Base-by-base conservation (phyloP, 139 green algal species). In the Cymbomonas tetramitiformis region DNA sequence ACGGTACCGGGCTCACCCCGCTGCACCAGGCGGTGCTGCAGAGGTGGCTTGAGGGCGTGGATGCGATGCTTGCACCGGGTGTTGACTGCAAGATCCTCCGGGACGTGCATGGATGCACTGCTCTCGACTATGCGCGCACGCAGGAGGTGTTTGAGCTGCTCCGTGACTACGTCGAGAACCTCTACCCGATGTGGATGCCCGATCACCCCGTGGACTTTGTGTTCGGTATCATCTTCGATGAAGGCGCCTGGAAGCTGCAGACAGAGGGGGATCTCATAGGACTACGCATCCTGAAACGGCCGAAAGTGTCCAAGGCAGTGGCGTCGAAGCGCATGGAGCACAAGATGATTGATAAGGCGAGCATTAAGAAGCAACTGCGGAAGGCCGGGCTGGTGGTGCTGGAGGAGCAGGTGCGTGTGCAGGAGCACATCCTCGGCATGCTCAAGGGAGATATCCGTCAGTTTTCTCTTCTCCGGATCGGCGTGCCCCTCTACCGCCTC, bases 181-280 rank as follows among this genome's bases (percentile, higher is more conserved):
- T 43, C 52, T 25, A 69, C 40, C 41, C 52, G 1, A 29, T 21
- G n/a, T 62, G 30, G 38, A n/a, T 19, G 30, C 19, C 21, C 4
- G 40, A 31, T 15, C 46, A 69, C 51, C 62, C 62, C 2, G 41
- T 69, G 21, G 41, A 30, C 12, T 69, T 69, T 32, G 29, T 39
- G 23, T 61, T 64, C 15, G 62, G 38, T 7, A n/a, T 69, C 29
- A 46, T 69, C n/a, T 69, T 69, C 41, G 33, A 69, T 53, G 52
- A 69, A 24, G 62, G 62, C 10, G 4, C n/a, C 38, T 68, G 58
- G 58, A 38, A 46, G 9, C 15, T 50, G 28, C 19, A 40, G 33
- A 49, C 28, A 9, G 34, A 57, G 8, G 58, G 58, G 21, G 44
- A 57, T 19, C 8, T 30, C 4, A 29, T 48, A 24, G 50, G 50